A percentile compares a stretch with the other conserved stretches of the same genome.
phyloP scores from a whole-genome alignment of 139 green algal species.

The Chlamydomonas sphaeroides region DNA sequence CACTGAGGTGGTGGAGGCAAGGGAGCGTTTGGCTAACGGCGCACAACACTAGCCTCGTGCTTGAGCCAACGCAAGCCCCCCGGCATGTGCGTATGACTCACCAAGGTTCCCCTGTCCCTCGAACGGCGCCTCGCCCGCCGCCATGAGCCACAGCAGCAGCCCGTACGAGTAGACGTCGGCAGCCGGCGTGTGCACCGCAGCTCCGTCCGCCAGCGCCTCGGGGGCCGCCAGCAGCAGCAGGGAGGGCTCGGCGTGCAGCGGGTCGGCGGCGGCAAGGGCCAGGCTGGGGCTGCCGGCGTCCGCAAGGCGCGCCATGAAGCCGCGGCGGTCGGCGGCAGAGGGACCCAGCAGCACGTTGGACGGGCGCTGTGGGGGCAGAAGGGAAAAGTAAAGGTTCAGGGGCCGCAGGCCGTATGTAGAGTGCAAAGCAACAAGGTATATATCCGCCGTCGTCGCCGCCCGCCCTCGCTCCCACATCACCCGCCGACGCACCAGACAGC shows the following conservation, averaged over 20 bases:
- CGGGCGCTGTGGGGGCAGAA: too few relatives aligned
- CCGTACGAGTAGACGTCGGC: neutral
- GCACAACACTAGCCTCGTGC: neutral
- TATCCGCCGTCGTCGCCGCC: too few relatives aligned
- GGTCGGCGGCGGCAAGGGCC: neutral
- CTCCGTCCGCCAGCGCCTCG: neutral
- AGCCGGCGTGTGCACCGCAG: neutral
- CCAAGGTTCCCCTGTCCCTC: neutral
- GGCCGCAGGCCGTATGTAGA: too few relatives aligned
- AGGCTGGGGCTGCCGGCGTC: neutral
- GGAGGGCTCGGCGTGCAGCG: neutral
- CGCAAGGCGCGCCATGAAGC: neutral
- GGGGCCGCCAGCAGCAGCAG: neutral
- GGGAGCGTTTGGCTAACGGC: too few relatives aligned
- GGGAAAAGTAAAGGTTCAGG: too few relatives aligned
- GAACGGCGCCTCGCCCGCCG: neutral
- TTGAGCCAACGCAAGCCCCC: too few relatives aligned
- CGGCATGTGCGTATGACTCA: neutral
- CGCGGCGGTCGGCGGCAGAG: neutral
- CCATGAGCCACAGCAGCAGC: neutral
- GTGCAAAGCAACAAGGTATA: too few relatives aligned
- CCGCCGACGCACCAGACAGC: too few relatives aligned
- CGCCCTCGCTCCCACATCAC: too few relatives aligned
- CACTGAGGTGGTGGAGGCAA: neutral
- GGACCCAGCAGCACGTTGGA: neutral